Conservation (phyloP, 192 early-diverging fungal species). For the Neocallimastix lanati region DNA sequence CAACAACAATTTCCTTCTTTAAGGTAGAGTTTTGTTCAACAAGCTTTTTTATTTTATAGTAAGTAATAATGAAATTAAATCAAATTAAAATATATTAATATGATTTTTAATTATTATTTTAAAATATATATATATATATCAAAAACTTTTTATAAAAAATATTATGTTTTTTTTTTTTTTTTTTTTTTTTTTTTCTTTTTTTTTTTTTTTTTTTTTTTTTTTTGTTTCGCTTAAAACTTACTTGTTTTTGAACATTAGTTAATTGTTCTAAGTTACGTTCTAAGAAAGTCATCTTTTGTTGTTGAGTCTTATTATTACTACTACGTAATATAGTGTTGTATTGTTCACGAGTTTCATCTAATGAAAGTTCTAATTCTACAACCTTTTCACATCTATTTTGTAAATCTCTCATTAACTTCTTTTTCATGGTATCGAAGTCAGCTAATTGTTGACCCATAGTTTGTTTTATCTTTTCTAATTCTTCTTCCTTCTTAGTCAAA, state of each 20-base stretch:
- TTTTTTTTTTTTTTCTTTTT: too few species aligned
- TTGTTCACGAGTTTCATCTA: constrained; percentile 92
- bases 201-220: too few species aligned
- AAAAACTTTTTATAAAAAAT: too few species aligned
- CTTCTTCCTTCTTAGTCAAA: constrained; percentile 44
- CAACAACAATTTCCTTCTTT: constrained; percentile 81
- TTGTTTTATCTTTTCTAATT: constrained; percentile 61
- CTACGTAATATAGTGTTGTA: constrained; percentile 70
- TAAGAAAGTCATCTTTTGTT: constrained; percentile 93
- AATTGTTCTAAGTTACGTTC: constrained; percentile 95
- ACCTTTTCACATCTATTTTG: constrained; percentile 89
- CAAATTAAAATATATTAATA: too few species aligned
- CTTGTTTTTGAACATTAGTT: constrained; percentile 79
- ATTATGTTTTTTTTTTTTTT: too few species aligned
- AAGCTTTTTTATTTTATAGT: constrained; percentile 20
- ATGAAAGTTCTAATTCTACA: constrained; percentile 88
- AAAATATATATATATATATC: not conserved
- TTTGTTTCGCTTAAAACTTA: too few species aligned
- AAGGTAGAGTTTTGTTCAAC: constrained; percentile 89
- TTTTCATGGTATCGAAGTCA: constrained; percentile 97
- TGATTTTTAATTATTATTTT: too few species aligned
- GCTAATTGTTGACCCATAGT: constrained; percentile 58
- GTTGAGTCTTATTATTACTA: constrained; percentile 66
- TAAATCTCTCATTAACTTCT: constrained; percentile 92
- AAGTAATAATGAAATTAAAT: not conserved